Base-by-base conservation (phyloP, 495 filamentous ascomycete genomes). In the Neurospora sp. region DNA sequence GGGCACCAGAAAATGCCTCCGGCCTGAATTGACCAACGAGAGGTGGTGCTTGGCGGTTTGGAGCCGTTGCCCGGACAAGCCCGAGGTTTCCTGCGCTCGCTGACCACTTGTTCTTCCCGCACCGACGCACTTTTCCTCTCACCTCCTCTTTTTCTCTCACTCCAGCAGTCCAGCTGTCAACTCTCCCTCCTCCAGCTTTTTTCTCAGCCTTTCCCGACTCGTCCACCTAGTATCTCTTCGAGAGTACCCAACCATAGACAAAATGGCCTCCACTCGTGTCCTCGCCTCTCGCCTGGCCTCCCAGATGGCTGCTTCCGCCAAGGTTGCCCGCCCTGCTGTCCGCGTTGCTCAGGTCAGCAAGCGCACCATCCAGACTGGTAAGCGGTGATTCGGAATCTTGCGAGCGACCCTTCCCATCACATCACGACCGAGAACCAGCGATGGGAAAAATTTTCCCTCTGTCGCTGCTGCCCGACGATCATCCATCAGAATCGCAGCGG, bases 231-330 rank as follows among this genome's bases (percentile, higher is more conserved):
- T 66, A 66, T 66, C 53, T 66, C 53, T 66, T 66, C 53, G 53
- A 66, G 53, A 66, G 53, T 35, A 66, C 53, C 53, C 53, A 66
- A 66, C 53, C 53, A 66, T 35, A 82, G 81, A 87, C 86, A 90
- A 86, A 90, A 92, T 92, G 90, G 88, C 90, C 85, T 86, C 88
- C 83, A 84, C 88, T 82, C 89, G 90, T 84, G 87, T 92, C 81
- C 89, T 92, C 81, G 88, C 89, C 78, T 87, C 88, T 75, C 87
- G 89, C 77, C 84, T 87, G 78, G 85, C 87, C 76, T 85, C 90
- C 83, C 87, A 90, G 85, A 92, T 93, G 86, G 90, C 89, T 86
- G 71, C 75, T 31, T 46, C 75, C 42, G 78, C 80, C 80, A 91
- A 90, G 89, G 89, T 88, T 83, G 89, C 90, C 80, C 89, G 90